These are phyloP conservation scores for Biscogniauxia marginata DNA, from an alignment of 2,329 filamentous ascomycete genomes.

Conservation along the genomic window DNA sequence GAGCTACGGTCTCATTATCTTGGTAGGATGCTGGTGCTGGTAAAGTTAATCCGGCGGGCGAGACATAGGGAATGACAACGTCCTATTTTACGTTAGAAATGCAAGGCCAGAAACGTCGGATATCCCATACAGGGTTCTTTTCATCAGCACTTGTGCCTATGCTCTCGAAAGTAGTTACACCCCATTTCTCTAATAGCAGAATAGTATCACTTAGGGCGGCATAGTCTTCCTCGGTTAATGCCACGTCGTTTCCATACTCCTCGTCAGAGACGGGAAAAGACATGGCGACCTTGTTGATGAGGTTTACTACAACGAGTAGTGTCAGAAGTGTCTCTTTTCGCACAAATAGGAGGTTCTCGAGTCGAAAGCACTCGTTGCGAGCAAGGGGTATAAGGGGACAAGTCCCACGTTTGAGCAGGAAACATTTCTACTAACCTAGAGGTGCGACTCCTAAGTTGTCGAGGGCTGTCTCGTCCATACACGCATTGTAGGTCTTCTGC, in stretches of 20 bases:
- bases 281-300: conserved; percentile 53
- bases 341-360: neutral
- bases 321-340: neutral
- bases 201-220: conserved; percentile 44
- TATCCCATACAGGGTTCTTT: conserved; percentile 36
- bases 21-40: conserved; percentile 62
- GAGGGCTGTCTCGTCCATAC: conserved; percentile 60
- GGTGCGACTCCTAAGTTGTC: conserved; percentile 55
- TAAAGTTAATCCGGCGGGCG: conserved; percentile 53
- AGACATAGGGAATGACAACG: conserved; percentile 36
- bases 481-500: conserved; percentile 63
- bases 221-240: conserved; percentile 26
- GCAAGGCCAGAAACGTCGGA: conserved; percentile 2
- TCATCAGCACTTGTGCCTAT: conserved; percentile 42
- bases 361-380: neutral
- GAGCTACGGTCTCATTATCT: conserved; percentile 49
- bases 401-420: neutral
- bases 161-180: conserved; percentile 39
- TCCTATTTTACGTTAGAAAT: conserved; percentile 15
- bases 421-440: conserved; percentile 32
- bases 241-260: conserved; percentile 17
- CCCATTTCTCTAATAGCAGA: conserved; percentile 45
- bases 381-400: neutral
- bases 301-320: conserved; percentile 29
- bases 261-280: conserved; percentile 40